Percentiles rank a stretch among this genome's conserved stretches.
These are phyloP conservation scores for Penicillium sp. DNA, from an alignment of 2,329 filamentous ascomycete genomes.

Conservation along the genomic window DNA sequence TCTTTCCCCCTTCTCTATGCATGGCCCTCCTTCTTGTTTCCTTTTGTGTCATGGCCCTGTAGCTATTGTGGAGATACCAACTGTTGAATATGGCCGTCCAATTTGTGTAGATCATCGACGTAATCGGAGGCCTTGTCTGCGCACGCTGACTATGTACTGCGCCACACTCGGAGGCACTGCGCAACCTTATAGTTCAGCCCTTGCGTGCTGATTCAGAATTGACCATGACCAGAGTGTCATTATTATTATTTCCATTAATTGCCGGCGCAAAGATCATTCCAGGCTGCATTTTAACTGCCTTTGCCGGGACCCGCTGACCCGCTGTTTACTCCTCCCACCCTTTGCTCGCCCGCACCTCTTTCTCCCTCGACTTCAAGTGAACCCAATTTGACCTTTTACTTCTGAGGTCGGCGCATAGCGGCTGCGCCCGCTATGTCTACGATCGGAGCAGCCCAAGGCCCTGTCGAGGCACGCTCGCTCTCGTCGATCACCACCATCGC, in stretches of 20 bases:
- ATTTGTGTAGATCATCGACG: slow-evolving; percentile 9
- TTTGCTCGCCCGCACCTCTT: background rate
- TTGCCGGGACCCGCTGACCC: slow-evolving; percentile 13
- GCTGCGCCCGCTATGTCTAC: slow-evolving; percentile 24
- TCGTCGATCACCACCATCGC: slow-evolving; percentile 74
- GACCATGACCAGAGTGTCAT: slow-evolving; percentile 6
- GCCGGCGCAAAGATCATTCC: slow-evolving; percentile 2
- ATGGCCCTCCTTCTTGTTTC: slow-evolving; percentile 6
- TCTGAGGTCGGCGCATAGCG: slow-evolving; percentile 22
- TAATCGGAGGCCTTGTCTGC: slow-evolving; percentile 10
- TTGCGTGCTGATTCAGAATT: slow-evolving; percentile 10
- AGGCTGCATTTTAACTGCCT: slow-evolving; percentile 3
- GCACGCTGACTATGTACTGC: slow-evolving; percentile 17
- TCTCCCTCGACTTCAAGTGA: no score
- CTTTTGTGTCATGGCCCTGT: slow-evolving; percentile 12
- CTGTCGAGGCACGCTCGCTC: slow-evolving; percentile 75
- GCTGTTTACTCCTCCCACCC: slow-evolving; percentile 13
- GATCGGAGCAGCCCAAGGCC: slow-evolving; percentile 21
- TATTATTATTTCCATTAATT: background rate
- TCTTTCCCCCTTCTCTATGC: slow-evolving; percentile 6
- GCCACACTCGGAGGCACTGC: slow-evolving; percentile 18
- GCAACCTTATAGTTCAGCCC: slow-evolving; percentile 15
- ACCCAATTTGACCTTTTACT: slow-evolving; percentile 1
- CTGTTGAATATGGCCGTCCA: slow-evolving; percentile 11
- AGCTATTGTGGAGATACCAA: slow-evolving; percentile 26